Conservation (phyloP, 75 land plant genomes). For the Adiantum capillusveneris region DNA sequence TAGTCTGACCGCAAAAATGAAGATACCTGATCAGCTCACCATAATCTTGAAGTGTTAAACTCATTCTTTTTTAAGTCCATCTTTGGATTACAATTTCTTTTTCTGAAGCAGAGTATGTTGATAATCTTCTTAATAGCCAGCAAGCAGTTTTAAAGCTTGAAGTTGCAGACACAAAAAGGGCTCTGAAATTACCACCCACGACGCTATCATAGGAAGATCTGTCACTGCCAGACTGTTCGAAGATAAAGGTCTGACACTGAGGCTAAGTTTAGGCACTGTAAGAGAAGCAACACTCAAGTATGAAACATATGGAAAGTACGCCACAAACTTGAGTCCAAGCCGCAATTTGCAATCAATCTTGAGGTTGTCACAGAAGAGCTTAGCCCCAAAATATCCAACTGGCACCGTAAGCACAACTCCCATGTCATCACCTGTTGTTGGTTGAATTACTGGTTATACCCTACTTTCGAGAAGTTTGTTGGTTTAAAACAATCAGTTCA, state of each 20-base stretch:
- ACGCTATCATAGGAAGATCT: slow-evolving; percentile 20
- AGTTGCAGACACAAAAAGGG: too few species aligned
- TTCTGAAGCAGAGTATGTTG: too few species aligned
- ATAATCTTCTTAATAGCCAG: too few species aligned
- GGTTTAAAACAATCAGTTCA: background rate
- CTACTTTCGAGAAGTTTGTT: background rate
- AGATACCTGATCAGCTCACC: too few species aligned
- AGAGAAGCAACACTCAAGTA: slow-evolving; percentile 17
- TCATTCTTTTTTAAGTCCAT: too few species aligned
- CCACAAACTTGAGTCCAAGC: slow-evolving; percentile 20
- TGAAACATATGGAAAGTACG: slow-evolving; percentile 22
- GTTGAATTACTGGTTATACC: background rate
- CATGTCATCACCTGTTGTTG: slow-evolving; percentile 16
- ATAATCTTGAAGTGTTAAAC: too few species aligned
- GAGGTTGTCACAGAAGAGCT: slow-evolving; percentile 22
- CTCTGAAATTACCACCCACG: slow-evolving; percentile 23
- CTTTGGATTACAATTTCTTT: too few species aligned
- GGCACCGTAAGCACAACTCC: slow-evolving; percentile 17
- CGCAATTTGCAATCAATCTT: slow-evolving; percentile 18
- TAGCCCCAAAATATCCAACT: slow-evolving; percentile 14
- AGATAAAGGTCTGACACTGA: slow-evolving; percentile 24
- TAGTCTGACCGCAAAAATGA: slow-evolving; percentile 11
- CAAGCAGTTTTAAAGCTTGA: too few species aligned
- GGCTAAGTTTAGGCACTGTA: slow-evolving; percentile 14
- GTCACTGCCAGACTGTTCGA: slow-evolving; percentile 22